Base-by-base conservation (phyloP, 345 rosid genomes). In the Gossypium arboreum region DNA sequence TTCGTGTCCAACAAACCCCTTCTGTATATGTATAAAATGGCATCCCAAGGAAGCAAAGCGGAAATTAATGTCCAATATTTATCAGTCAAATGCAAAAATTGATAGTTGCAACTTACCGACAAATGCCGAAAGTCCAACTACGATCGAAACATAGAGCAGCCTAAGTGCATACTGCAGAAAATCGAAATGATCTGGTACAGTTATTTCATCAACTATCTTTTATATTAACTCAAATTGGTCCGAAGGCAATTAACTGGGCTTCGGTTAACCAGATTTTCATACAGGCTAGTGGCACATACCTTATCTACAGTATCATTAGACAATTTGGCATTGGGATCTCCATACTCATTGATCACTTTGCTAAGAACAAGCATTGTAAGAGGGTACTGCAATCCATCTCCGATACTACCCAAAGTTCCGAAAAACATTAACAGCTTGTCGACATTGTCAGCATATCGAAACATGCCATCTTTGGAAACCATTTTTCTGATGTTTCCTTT, bases 1-100 rank as follows among this genome's bases (percentile, higher is more conserved):
- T 88, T 83, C 89, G 82, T 57, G 92, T 84, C 92, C 94, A 90
- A 64, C 90, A 90, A 75, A 85, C 68, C 77, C 94, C 94, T 78
- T 90, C 94, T 90, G 88, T 76, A 63, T 58, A 58, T 51, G 50
- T 56, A 17, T 11, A 56, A 73, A 56, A 58, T 22, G 44, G 12
- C 27, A 74, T 22, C 51, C 39, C 61, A 65, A 9, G 7, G 12
- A 17, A 72, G 15, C 29, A 25, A 7, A 67, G 7, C 29, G 39
- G 44, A 45, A 15, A 51, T 18, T 51, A 17, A 50, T 16, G 43
- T 16, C 58, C 34, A 13, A 12, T 56, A 9, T 64, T 62, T 34
- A 59, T 61, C 9, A 17, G 12, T 17, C 13, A 22, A 13, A 60
- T 7, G 0, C 10, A 72, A 67, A 58, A 22, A 22, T 12, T 12